Evolutionary conservation across 129 eudicot species (phyloP).

Genomic region (Lactuca sativa): DNA sequence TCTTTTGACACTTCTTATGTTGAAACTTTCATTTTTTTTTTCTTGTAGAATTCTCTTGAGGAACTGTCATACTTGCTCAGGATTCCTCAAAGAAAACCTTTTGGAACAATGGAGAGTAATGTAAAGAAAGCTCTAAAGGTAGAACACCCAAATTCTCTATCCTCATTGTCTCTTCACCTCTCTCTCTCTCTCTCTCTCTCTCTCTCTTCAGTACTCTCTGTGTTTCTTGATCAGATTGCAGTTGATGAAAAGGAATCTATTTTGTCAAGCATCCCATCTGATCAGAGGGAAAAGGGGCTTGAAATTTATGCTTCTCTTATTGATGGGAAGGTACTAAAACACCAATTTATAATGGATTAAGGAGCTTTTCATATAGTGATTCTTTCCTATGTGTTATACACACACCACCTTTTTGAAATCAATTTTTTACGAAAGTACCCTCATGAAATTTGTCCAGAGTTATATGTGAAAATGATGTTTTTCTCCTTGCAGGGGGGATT

Average conservation of each 20-base stretch:
- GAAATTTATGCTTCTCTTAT: slow-evolving; percentile 66
- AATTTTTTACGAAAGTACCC: neutral
- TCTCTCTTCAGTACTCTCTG: neutral
- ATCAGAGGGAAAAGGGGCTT: slow-evolving; percentile 72
- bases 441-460: slow-evolving; percentile 4
- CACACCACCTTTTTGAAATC: slow-evolving; percentile 12
- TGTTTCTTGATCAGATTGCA: slow-evolving; percentile 63
- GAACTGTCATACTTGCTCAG: slow-evolving; percentile 89
- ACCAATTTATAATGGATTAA: neutral
- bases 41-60: slow-evolving; percentile 81
- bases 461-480: slow-evolving; percentile 10
- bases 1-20: neutral
- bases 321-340: slow-evolving; percentile 73
- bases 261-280: slow-evolving; percentile 76
- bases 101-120: slow-evolving; percentile 97
- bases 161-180: neutral
- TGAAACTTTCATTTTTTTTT: neutral
- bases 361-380: neutral
- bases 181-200: no score
- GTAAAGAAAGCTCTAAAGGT: slow-evolving; percentile 97
- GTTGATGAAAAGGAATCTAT: slow-evolving; percentile 85
- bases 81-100: slow-evolving; percentile 97
- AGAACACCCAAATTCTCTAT: neutral
- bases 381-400: neutral
- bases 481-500: slow-evolving; percentile 65